Conservation (phyloP, 495 filamentous ascomycete species). For the Penicillium coprophilum region DNA sequence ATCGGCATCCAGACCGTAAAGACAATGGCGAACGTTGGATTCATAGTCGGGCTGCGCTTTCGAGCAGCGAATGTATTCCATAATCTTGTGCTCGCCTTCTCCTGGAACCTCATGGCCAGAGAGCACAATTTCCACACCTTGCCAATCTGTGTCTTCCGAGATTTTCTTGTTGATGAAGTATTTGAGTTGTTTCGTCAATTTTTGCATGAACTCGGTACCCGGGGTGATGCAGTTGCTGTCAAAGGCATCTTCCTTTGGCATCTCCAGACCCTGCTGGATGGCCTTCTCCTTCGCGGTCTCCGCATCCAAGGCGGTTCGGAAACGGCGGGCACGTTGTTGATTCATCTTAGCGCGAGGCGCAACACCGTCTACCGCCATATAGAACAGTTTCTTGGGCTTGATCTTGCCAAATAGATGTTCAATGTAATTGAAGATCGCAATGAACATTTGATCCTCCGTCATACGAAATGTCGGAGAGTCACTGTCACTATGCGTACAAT, state of each 20-base stretch:
- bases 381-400: constrained; percentile 96
- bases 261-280: constrained; percentile 78
- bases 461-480: constrained; percentile 88
- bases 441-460: constrained; percentile 98
- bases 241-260: constrained; percentile 94
- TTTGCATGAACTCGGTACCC: constrained; percentile 97
- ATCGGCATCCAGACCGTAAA: constrained; percentile 97
- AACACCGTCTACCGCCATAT: constrained; percentile 98
- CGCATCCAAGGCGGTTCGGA: constrained; percentile 89
- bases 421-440: constrained; percentile 99
- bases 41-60: constrained; percentile 94
- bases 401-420: constrained; percentile 99
- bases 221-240: constrained; percentile 99
- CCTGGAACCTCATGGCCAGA: constrained; percentile 99
- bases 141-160: constrained; percentile 95
- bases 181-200: constrained; percentile 87
- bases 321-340: constrained; percentile 93
- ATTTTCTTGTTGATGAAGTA: constrained; percentile 99
- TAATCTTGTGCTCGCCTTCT: constrained; percentile 99
- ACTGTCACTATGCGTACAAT: constrained; percentile 96
- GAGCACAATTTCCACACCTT: constrained; percentile 90
- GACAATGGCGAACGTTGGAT: constrained; percentile 93
- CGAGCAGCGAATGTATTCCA: constrained; percentile 97
- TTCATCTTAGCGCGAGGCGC: constrained; percentile 99
- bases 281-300: constrained; percentile 90